Percentiles rank a stretch among this genome's conserved stretches.
Conservation (phyloP, 2,329 filamentous ascomycete species). For the Sclerotinia spermophila region DNA sequence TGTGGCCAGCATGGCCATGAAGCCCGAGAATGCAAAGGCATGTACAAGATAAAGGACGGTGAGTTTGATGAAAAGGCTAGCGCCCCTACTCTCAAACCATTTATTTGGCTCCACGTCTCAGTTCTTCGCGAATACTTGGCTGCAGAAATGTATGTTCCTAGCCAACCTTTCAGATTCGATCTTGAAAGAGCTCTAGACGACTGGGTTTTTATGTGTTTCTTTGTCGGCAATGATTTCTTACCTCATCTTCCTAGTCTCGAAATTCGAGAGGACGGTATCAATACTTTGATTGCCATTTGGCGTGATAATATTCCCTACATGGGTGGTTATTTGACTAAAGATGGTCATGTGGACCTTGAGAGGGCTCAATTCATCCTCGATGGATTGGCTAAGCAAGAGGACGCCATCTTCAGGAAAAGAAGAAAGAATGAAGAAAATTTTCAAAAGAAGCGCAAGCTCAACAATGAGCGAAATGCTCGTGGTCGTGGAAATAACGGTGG, state of each 20-base stretch:
- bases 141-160: slow-evolving; percentile 79
- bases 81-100: slow-evolving; percentile 72
- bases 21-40: slow-evolving; percentile 77
- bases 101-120: slow-evolving; percentile 96
- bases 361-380: slow-evolving; percentile 84
- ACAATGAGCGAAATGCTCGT: slow-evolving; percentile 49
- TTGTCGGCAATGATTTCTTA: slow-evolving; percentile 97
- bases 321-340: slow-evolving; percentile 94
- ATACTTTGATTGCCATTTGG: slow-evolving; percentile 96
- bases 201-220: slow-evolving; percentile 99
- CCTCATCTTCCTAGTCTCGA: slow-evolving; percentile 96
- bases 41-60: slow-evolving; percentile 71
- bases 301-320: slow-evolving; percentile 85
- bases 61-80: slow-evolving; percentile 81
- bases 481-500: slow-evolving; percentile 37
- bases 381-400: slow-evolving; percentile 87
- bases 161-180: slow-evolving; percentile 84
- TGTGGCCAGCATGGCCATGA: slow-evolving; percentile 93
- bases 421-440: slow-evolving; percentile 82
- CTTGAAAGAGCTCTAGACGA: slow-evolving; percentile 92
- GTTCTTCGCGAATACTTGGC: slow-evolving; percentile 89
- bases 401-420: slow-evolving; percentile 84
- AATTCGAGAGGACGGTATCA: slow-evolving; percentile 95
- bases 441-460: slow-evolving; percentile 74
- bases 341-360: slow-evolving; percentile 84